phyloP scores from a whole-genome alignment of 2,329 filamentous ascomycete species.

The Trichophyton simii region DNA sequence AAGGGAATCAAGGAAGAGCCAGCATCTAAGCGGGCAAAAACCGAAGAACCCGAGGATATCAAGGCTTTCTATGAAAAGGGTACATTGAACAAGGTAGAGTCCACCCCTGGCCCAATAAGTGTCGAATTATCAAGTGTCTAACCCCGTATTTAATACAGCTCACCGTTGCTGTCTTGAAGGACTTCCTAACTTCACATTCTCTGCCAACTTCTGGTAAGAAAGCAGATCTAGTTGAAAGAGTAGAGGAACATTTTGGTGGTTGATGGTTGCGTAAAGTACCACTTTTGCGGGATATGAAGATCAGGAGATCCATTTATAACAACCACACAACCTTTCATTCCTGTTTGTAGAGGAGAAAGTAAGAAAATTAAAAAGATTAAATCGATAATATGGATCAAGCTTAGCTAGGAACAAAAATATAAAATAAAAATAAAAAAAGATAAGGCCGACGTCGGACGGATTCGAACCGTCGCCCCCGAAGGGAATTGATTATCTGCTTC shows the following conservation, averaged over 20 bases:
- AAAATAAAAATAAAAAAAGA: not conserved
- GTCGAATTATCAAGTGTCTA: not conserved
- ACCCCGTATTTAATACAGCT: slow-evolving; percentile 21
- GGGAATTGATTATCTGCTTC: slow-evolving; percentile 3
- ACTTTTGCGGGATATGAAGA: no score
- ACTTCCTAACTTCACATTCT: slow-evolving; percentile 34
- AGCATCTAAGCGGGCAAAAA: slow-evolving; percentile 37
- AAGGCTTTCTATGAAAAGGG: slow-evolving; percentile 31
- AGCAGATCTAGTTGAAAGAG: slow-evolving; percentile 38
- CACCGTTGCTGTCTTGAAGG: slow-evolving; percentile 36
- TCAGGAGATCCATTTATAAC: no score
- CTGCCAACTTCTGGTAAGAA: slow-evolving; percentile 37
- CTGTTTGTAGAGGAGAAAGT: no score
- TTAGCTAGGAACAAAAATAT: not conserved
- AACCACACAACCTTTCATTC: not conserved
- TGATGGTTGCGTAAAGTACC: no score
- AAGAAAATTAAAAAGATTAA: not conserved
- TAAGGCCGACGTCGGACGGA: slow-evolving; percentile 4
- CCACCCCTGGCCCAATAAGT: not conserved
- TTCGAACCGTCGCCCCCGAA: slow-evolving; percentile 5
- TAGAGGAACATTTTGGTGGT: slow-evolving; percentile 36
- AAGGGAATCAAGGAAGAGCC: slow-evolving; percentile 18
- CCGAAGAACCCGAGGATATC: slow-evolving; percentile 31
- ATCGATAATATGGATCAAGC: not conserved
- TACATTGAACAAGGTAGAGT: slow-evolving; percentile 29